A percentile compares a stretch with the other conserved stretches of the same genome.
Conservation (phyloP, 176 grass and related monocot species). For the Eragrostis curvula region DNA sequence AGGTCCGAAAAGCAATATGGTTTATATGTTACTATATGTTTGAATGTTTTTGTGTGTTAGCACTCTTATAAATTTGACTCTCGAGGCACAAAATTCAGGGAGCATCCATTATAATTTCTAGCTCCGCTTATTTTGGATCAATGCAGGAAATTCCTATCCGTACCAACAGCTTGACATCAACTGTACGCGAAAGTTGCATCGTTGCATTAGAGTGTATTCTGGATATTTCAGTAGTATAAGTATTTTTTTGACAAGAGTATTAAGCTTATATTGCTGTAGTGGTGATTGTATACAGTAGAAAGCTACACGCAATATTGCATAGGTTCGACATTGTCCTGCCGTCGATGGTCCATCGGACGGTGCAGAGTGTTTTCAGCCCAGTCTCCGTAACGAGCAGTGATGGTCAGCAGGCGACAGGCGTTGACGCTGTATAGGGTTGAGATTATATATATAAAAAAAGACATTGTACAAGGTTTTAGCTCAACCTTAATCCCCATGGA, state of each 20-base stretch:
- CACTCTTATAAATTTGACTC: no score
- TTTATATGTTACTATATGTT: no score
- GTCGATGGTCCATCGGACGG: slow-evolving; percentile 5
- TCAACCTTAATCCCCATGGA: slow-evolving; percentile 50
- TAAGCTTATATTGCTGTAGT: no score
- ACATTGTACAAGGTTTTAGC: slow-evolving; percentile 63
- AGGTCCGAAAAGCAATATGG: no score
- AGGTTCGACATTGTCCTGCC: not conserved
- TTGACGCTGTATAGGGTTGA: slow-evolving; percentile 52
- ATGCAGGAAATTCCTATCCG: no score
- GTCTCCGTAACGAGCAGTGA: not conserved
- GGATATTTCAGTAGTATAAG: not conserved
- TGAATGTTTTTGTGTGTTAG: no score
- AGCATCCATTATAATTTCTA: no score
- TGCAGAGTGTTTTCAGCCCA: not conserved
- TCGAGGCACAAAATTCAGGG: no score
- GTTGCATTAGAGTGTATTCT: not conserved
- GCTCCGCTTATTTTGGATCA: no score
- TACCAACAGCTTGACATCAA: not conserved
- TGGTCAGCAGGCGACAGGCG: not conserved
- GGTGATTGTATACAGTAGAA: no score
- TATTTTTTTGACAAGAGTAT: no score
- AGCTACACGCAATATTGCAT: not conserved
- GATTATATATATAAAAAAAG: no score
- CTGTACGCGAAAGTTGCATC: not conserved